Base-by-base conservation (phyloP, 306 rosid species). In the Prunus mume region DNA sequence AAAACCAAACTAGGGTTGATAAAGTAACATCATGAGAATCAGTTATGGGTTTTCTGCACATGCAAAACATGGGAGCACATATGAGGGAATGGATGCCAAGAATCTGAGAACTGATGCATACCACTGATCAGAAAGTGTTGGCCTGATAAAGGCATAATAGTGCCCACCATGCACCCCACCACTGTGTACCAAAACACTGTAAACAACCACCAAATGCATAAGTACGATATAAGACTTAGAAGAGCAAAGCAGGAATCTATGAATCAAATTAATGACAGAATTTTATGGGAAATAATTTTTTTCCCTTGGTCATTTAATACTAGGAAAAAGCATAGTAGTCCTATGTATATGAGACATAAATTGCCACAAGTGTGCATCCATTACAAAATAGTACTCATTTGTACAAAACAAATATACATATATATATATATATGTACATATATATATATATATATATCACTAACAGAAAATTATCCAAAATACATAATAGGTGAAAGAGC, bases 161-260 rank as follows among this genome's bases (percentile, higher is more conserved):
- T 96, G 99, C 68, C 99, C 99, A 62, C 99, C 99, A 72, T 96
- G 98, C 85, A 92, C 99, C 70, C 99, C 99, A 47, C 99, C 99
- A 64, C 99, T 96, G 88, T 96, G 99, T 72, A 96, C 99, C 93
- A 96, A 85, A 57, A 96, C 99, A 79, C 99, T 96, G 93, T 43
- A 64, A 72, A 67, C 76, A 81, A 73, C 78, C 51, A 14, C 58
- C 68, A 85, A 69, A 69, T 20, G 22, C 19, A 6, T n/a, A 30
- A 76, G 32, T 54, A 67, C 22, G 19, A 43, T 22, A 63, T n/a
- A 63, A 63, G 41, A 30, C 1, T 27, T 32, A 28, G 32, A 60
- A 12, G 2, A 12, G 17, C 32, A 47, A 47, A 46, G 38, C 47
- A 24, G 73, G 14, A 67, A 49, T 24, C 20, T 8, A 9, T 45